A percentile compares a stretch with the other conserved stretches of the same genome.
Conservation (phyloP, 768 basidiomycete genomes). For the Dioszegia crocea region DNA sequence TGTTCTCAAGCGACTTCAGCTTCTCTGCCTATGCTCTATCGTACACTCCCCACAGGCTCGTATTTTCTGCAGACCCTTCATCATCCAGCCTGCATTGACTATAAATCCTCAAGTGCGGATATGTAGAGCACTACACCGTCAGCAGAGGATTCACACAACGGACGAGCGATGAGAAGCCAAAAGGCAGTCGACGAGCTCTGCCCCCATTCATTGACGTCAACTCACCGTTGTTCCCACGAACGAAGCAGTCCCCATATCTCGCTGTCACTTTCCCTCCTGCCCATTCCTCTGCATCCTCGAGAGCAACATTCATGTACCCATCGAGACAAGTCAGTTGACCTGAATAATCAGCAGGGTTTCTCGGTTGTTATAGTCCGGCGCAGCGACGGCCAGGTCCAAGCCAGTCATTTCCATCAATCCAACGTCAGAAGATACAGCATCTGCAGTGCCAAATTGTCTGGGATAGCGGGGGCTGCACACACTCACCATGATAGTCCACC, state of each 20-base stretch:
- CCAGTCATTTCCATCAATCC: too few species aligned
- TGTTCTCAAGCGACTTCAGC: too few species aligned
- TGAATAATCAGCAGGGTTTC: conserved; percentile 50
- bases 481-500: conserved; percentile 85
- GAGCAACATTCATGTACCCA: conserved; percentile 98
- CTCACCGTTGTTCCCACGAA: conserved; percentile 53
- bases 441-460: too few species aligned
- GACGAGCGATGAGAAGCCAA: too few species aligned
- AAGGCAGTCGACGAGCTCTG: too few species aligned
- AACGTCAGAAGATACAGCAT: too few species aligned
- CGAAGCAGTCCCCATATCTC: conserved; percentile 90
- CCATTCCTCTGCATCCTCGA: conserved; percentile 96
- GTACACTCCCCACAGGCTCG: too few species aligned
- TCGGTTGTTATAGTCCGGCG: too few species aligned
- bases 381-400: too few species aligned
- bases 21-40: too few species aligned
- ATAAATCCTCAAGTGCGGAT: conserved; percentile 45
- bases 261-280: conserved; percentile 83
- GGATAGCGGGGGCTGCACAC: too few species aligned
- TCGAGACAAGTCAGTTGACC: conserved; percentile 91
- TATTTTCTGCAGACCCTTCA: not conserved
- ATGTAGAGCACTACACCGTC: conserved; percentile 37
- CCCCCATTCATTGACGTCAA: too few species aligned
- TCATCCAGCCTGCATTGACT: not conserved
- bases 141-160: not conserved